Evolutionary conservation across 768 basidiomycete species (phyloP), one percentile per base, ranked within the genome.

Genomic region (Naganishia onofrii): DNA sequence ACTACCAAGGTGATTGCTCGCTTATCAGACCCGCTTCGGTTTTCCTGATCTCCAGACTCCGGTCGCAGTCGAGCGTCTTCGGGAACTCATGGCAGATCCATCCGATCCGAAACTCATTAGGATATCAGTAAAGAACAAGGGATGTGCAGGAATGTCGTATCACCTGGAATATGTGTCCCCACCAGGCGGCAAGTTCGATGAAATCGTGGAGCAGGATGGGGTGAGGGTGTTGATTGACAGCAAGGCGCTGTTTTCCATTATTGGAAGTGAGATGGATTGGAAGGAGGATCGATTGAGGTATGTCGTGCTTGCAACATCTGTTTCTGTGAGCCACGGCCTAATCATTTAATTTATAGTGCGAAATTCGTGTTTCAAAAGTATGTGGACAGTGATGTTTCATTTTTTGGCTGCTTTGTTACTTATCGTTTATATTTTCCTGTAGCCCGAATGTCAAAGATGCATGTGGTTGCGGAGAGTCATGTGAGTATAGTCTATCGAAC

Each of bases 201-300:
- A 98, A 78, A 86, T 97, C 21, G 93, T 98, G 26, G 88, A 92
- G 79, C 96, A 98, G 82, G 93, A 97, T 73, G 95, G 90, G 1
- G 92, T 96, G 29, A 86, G 85, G 73, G 95, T 99, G 54, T 84
- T 98, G 72, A 93, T 98, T 79, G 96, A 99, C 83, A 90, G 89
- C 78, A 97, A 94, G 81, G 96, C 96, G 29, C 82, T 99, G 73
- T 98, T 99, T 80, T 93, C 91, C 70, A 96, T 99, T 74, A 96
- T 99, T 71, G 96, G 96, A 60, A 95, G 92, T 81, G 91, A 91
- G 85, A 99, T 99, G 96, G 93, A 95, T 78, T 99, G 96, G 96
- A 85, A 88, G 70, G 96, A 98, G 83, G 93, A 95, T 79, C 81
- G 87, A 36, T 83, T 99, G 52, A 94, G 60, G 60, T 63, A 28